Conservation (phyloP, 352 stramenopile species). For the Globisporangium nodosum region DNA sequence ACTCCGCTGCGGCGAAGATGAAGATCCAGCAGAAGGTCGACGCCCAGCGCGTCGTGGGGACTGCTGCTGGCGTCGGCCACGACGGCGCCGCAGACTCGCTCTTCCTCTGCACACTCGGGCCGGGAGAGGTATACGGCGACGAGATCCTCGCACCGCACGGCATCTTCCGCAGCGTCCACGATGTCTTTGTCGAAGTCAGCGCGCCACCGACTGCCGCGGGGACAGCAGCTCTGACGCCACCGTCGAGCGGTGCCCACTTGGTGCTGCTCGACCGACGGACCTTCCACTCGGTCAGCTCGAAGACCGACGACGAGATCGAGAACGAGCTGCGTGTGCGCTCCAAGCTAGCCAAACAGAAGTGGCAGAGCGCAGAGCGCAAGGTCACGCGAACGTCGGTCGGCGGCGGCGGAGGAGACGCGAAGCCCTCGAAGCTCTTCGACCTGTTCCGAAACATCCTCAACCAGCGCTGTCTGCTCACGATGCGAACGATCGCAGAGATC, state of each 20-base stretch:
- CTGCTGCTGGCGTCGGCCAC: neutral
- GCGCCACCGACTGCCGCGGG: neutral
- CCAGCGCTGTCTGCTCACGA: slow-evolving; percentile 53
- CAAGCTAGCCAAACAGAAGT: slow-evolving; percentile 35
- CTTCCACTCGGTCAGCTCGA: slow-evolving; percentile 29
- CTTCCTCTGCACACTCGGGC: slow-evolving; percentile 33
- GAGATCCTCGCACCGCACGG: slow-evolving; percentile 32
- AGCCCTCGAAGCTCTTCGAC: slow-evolving; percentile 47
- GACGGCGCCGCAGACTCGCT: slow-evolving; percentile 7
- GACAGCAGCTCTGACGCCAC: neutral
- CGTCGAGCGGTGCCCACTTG: slow-evolving; percentile 16
- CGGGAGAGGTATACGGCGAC: slow-evolving; percentile 49
- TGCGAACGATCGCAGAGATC: slow-evolving; percentile 45
- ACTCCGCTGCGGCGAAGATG: slow-evolving; percentile 8
- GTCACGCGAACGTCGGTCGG: slow-evolving; percentile 4
- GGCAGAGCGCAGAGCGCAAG: slow-evolving; percentile 39
- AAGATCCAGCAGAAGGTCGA: slow-evolving; percentile 14
- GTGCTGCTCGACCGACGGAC: slow-evolving; percentile 32
- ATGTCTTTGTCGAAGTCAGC: slow-evolving; percentile 27
- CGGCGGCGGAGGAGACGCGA: slow-evolving; percentile 7
- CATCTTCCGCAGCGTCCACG: slow-evolving; percentile 28
- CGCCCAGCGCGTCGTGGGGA: neutral
- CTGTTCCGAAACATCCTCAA: slow-evolving; percentile 69
- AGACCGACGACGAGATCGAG: slow-evolving; percentile 45
- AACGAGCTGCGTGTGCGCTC: slow-evolving; percentile 33